Base-by-base conservation (phyloP, 139 green algal species). In the Tetraselmis chui region DNA sequence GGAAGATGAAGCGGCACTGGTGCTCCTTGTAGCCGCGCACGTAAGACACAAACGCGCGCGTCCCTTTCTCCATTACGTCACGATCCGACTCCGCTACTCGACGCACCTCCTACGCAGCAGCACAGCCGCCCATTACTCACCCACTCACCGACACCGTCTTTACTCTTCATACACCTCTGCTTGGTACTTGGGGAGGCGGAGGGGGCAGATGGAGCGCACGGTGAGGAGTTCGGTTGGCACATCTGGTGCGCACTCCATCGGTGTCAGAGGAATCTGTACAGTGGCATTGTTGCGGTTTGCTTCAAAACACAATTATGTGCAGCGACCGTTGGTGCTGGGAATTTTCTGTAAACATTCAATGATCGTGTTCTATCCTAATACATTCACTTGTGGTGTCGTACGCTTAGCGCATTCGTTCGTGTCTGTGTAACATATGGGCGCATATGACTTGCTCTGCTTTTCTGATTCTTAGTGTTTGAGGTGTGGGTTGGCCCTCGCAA, bases 11-110 rank as follows among this genome's bases (percentile, higher is more conserved):
- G 5, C 2, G 94, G 91, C 95, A 98, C 80, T 98, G 93, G 87
- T 99, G 97, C 89, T 99, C 96, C 85, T 97, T 97, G 92, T 99
- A 99, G 23, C 91, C 97, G 0, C 97, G 85, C 28, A 99, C 86
- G 78, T 95, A 98, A 1, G 92, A 95, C 32, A 99, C 94, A 91
- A 98, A 99, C 0, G 96, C 97, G 11, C 87, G 85, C 1, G 88
- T 90, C 23, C 90, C 94, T 31, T 93, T 92, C 80, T 99, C 96
- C 96, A 99, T 97, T n/a, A 98, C 81, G 30, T 95, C 88, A 11
- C 95, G 85, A 82, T 98, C 94, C 11, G 77, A 79, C 87, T 93
- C 90, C 24, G 90, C 84, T 27, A 85, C 81, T 0, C 22, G 0
- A 59, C 88, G 87, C 59, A 96, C 27, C 1, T 29, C 26, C 74